phyloP scores from a whole-genome alignment of 2,329 filamentous ascomycete species.

The Colletotrichum endophyticum region DNA sequence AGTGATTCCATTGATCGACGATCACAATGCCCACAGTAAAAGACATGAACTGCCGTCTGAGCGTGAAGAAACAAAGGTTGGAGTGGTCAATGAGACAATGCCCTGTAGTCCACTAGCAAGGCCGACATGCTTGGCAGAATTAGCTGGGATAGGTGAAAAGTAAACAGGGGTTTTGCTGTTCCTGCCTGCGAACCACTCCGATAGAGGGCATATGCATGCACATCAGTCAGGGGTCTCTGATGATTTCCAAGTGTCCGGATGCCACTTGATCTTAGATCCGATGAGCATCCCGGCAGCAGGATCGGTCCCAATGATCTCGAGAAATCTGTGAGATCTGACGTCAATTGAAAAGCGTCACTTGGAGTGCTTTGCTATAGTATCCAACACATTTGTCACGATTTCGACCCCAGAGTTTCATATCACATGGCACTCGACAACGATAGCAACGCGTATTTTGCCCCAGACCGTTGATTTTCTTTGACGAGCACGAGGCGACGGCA shows the following conservation, averaged over 20 bases:
- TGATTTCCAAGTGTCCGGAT: background rate
- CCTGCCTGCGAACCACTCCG: background rate
- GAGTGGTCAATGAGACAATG: background rate
- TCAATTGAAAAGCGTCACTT: background rate
- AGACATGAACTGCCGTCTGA: background rate
- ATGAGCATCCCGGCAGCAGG: background rate
- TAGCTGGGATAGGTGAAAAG: background rate
- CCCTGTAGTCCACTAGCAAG: background rate
- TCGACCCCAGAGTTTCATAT: background rate
- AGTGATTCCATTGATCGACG: background rate
- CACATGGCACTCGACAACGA: background rate
- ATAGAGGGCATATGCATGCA: background rate
- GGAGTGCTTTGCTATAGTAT: background rate
- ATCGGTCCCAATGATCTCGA: background rate
- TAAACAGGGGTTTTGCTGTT: background rate
- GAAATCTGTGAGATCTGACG: background rate
- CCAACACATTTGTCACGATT: background rate
- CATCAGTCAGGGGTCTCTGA: background rate
- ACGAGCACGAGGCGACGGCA: background rate
- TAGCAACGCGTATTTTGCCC: background rate
- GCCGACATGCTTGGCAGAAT: background rate
- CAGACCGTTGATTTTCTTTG: background rate
- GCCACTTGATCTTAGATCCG: background rate
- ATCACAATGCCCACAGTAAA: background rate
- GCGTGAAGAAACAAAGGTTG: background rate